Base-by-base conservation (phyloP, 202 grass and related monocot genomes). In the Schoenoplectus tabernaemontani region DNA sequence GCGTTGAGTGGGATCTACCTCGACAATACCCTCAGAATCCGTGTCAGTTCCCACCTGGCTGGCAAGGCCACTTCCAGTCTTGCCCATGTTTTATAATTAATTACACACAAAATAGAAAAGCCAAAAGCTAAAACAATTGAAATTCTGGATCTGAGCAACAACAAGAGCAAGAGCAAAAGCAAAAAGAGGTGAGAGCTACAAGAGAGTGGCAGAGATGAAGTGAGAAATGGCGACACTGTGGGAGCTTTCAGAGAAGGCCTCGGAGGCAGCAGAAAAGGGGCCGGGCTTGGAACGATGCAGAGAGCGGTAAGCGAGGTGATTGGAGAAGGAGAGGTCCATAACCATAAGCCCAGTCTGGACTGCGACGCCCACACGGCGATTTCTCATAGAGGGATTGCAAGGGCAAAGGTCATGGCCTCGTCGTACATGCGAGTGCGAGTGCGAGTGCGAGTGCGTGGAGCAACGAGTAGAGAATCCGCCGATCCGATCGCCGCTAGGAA, bases 401-500 rank as follows among this genome's bases (percentile, higher is more conserved):
- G 3, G 0, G 38, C 64, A 9, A 39, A 65, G 15, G 1, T 65
- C 62, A 65, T 65, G 15, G 33, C 15, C 33, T 19, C 62, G 37
- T 44, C 42, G 37, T 39, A 5, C 37, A 4, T 39, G 37, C 37
- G 2, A 3, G 37, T 4, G 37, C 4, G 37, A 38, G n/a, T n/a
- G n/a, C n/a, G n/a, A n/a, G n/a, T n/a, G n/a, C 36, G 2, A 37
- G 56, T 22, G 54, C 54, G 54, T 26, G 57, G 22, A 59, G 7
- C 23, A 59, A 59, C 57, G 57, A 22, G 51, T 24, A 64, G 12
- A 36, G 61, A 64, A 64, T 64, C 33, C 32, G 61, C 32, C 61
- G 61, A 64, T 64, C 61, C 61, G 32, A 64, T 11, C 33, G 62
- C 62, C 32, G 32, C 62, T 65, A 65, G 62, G 62, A 65, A 65